These are phyloP conservation scores for Syzygium aromaticum DNA, from an alignment of 345 rosid species.

Conservation along the genomic window DNA sequence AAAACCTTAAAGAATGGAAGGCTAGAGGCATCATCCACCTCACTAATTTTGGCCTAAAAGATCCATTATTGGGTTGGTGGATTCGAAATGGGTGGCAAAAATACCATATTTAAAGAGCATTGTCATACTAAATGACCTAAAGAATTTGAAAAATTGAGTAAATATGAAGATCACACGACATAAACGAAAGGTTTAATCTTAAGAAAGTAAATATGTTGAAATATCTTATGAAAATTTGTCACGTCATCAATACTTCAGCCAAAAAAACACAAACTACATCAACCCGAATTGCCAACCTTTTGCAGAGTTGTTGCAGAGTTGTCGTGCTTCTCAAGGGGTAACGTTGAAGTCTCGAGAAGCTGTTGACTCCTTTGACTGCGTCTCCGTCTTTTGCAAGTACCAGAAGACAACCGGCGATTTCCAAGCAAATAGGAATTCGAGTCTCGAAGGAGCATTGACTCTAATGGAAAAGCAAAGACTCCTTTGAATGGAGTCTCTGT, in stretches of 20 bases:
- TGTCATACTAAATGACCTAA: conserved; percentile 1
- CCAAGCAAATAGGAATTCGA: not conserved
- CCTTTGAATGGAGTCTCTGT: not conserved
- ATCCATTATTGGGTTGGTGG: not conserved
- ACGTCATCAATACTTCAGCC: not conserved
- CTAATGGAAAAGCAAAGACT: not conserved
- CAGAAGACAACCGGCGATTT: too few relatives aligned
- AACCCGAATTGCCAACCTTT: not conserved
- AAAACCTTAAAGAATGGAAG: not conserved
- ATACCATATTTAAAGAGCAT: not conserved
- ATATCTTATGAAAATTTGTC: not conserved
- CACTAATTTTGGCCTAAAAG: not conserved
- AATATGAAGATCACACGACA: not conserved
- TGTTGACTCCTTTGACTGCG: not conserved
- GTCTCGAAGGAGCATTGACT: not conserved
- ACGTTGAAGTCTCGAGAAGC: not conserved
- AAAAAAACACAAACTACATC: not conserved
- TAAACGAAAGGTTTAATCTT: not conserved
- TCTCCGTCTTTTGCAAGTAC: not conserved
- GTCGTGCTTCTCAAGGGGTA: not conserved
- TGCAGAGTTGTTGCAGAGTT: not conserved
- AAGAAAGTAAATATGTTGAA: not conserved
- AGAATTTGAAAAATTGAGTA: not conserved
- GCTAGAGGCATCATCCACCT: not conserved
- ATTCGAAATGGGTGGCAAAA: not conserved